phyloP scores from a whole-genome alignment of 805 yeast genomes.

The Wickerhamomyces hampshirensis region DNA sequence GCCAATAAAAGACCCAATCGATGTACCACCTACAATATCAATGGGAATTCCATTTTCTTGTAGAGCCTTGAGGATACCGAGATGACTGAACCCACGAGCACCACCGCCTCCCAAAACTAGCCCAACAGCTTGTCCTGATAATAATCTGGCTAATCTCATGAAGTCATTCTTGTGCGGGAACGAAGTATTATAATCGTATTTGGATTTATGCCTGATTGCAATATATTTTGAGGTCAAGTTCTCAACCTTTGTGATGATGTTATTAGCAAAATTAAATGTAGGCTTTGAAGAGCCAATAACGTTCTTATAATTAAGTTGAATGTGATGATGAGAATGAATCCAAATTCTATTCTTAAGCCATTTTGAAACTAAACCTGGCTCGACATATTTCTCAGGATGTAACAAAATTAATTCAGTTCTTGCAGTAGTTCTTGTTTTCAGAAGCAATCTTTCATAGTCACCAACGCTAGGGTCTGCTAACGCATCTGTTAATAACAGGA shows the following conservation, averaged over 20 bases:
- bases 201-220: conserved; percentile 5
- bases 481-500: conserved; percentile 85
- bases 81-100: conserved; percentile 88
- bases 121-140: conserved; percentile 93
- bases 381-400: conserved; percentile 78
- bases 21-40: conserved; percentile 93
- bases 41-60: conserved; percentile 93
- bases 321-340: conserved; percentile 92
- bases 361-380: conserved; percentile 75
- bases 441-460: conserved; percentile 74
- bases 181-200: conserved; percentile 24
- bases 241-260: conserved; percentile 33
- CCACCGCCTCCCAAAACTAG: conserved; percentile 97
- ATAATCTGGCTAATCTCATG: conserved; percentile 78
- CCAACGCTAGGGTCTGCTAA: conserved; percentile 68
- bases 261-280: conserved; percentile 15
- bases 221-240: conserved; percentile 29
- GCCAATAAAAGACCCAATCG: conserved; percentile 94
- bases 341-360: conserved; percentile 87
- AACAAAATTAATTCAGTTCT: conserved; percentile 80
- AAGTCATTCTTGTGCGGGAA: conserved; percentile 79
- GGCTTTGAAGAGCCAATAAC: neutral
- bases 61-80: conserved; percentile 85
- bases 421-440: conserved; percentile 76
- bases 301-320: conserved; percentile 52